phyloP scores from a whole-genome alignment of 345 rosid genomes.

The Sapria himalayana region DNA sequence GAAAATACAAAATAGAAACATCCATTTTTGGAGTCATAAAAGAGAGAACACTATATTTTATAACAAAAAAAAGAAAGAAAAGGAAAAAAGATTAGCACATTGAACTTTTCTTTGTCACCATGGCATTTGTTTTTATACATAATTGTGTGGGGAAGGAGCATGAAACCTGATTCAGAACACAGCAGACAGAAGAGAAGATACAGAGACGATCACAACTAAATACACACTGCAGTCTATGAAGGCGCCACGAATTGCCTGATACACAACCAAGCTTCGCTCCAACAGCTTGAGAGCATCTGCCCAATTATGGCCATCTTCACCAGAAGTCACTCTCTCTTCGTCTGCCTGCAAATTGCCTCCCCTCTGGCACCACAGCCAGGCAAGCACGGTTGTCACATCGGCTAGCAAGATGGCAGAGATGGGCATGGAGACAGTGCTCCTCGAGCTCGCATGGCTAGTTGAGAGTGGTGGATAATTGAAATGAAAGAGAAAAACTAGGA shows the following conservation, averaged over 20 bases:
- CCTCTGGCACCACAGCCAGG: constrained; percentile 15
- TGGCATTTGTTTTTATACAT: too few relatives aligned
- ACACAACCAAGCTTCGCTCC: constrained; percentile 53
- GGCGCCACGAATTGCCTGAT: constrained; percentile 36
- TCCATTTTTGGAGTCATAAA: too few relatives aligned
- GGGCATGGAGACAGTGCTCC: constrained; percentile 29
- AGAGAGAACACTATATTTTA: too few relatives aligned
- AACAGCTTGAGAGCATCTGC: constrained; percentile 35
- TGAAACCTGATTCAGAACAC: too few relatives aligned
- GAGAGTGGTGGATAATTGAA: constrained; percentile 20
- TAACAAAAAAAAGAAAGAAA: too few relatives aligned
- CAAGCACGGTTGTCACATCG: constrained; percentile 28
- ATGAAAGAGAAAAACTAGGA: constrained; percentile 27
- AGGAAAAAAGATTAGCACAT: too few relatives aligned
- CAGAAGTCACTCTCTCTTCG: constrained; percentile 10
- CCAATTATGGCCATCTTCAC: constrained; percentile 23
- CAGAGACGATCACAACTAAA: constrained; percentile 32
- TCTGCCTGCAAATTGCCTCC: constrained; percentile 12
- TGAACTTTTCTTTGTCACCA: too few relatives aligned
- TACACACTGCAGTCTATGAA: constrained; percentile 67
- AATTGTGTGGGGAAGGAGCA: too few relatives aligned
- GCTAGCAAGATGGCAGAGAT: constrained; percentile 40
- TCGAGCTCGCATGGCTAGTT: constrained; percentile 14
- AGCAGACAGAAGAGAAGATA: constrained; percentile 19
- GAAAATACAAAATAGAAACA: too few relatives aligned